Evolutionary conservation across 31 red algal genomes (phyloP).

Genomic region (Bonnemaisonia californica): DNA sequence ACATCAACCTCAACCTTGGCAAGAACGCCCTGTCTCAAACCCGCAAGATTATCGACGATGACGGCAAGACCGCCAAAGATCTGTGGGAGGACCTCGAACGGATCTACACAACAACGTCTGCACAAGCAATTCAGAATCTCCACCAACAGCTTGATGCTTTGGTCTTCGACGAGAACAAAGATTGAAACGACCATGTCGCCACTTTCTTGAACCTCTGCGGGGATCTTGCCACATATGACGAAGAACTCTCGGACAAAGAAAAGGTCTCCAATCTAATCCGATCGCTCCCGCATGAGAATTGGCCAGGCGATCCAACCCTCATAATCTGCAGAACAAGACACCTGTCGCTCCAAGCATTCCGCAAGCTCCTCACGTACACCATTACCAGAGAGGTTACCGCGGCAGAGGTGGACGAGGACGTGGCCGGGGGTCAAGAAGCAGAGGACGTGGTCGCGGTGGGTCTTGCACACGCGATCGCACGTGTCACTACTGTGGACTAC

Average conservation of each 20-base stretch:
- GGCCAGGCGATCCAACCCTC: too few species aligned
- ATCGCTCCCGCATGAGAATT: too few species aligned
- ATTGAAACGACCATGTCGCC: background rate
- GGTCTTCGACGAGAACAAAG: background rate
- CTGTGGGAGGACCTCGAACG: conserved; percentile 33
- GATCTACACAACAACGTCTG: conserved; percentile 3
- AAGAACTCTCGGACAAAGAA: conserved; percentile 15
- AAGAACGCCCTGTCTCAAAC: background rate
- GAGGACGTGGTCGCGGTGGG: too few species aligned
- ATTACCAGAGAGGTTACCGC: too few species aligned
- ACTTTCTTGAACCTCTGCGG: conserved; percentile 1
- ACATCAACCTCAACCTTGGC: conserved; percentile 20
- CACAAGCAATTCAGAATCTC: conserved; percentile 13
- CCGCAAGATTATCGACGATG: conserved; percentile 9
- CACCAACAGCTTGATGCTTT: background rate
- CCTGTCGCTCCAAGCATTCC: too few species aligned
- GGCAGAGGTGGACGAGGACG: too few species aligned
- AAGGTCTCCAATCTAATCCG: background rate
- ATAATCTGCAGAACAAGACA: too few species aligned
- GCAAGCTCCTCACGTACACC: too few species aligned
- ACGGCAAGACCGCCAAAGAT: conserved; percentile 30
- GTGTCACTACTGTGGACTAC: too few species aligned
- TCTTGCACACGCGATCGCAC: too few species aligned
- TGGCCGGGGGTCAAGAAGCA: too few species aligned
- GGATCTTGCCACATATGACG: background rate